Percentiles rank a stretch among this genome's conserved stretches.
These are phyloP conservation scores for Platanthera guangdongensis DNA, from an alignment of 106 monocot species.

Conservation along the genomic window DNA sequence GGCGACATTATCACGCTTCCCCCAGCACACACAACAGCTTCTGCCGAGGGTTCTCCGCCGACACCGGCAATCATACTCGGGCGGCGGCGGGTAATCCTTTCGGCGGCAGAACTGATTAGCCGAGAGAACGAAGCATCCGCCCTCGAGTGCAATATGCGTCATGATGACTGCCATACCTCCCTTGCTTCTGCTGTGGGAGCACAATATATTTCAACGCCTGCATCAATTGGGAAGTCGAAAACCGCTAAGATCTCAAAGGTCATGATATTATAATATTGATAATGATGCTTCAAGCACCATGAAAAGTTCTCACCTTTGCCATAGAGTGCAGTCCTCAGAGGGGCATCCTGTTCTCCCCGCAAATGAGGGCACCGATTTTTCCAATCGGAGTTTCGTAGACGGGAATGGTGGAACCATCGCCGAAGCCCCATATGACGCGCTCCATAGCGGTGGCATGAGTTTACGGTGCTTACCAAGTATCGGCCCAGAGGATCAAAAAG, in stretches of 20 bases:
- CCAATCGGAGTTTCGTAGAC: slow-evolving; percentile 85
- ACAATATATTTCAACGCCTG: slow-evolving; percentile 83
- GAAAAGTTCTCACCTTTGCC: slow-evolving; percentile 63
- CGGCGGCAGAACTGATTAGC: slow-evolving; percentile 95
- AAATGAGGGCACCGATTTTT: slow-evolving; percentile 92
- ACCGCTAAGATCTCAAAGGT: neutral
- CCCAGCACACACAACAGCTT: slow-evolving; percentile 80
- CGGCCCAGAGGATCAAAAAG: slow-evolving; percentile 81
- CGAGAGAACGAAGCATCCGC: slow-evolving; percentile 77
- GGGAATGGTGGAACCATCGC: slow-evolving; percentile 96
- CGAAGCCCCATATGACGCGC: slow-evolving; percentile 96
- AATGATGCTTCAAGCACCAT: neutral
- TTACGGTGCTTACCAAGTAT: slow-evolving; percentile 92
- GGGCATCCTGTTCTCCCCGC: slow-evolving; percentile 99
- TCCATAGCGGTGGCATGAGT: slow-evolving; percentile 87
- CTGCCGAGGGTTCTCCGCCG: slow-evolving; percentile 64
- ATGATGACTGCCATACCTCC: slow-evolving; percentile 86
- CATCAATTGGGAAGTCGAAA: neutral
- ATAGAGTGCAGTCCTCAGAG: slow-evolving; percentile 87
- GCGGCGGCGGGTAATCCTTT: slow-evolving; percentile 88
- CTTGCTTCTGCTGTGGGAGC: slow-evolving; percentile 92
- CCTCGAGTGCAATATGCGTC: slow-evolving; percentile 93
- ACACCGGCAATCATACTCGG: slow-evolving; percentile 62
- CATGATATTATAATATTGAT: too few relatives aligned
- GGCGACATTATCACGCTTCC: slow-evolving; percentile 96